Evolutionary conservation across 2,329 filamentous ascomycete genomes (phyloP).

Genomic region (Fusarium guadeloupense): DNA sequence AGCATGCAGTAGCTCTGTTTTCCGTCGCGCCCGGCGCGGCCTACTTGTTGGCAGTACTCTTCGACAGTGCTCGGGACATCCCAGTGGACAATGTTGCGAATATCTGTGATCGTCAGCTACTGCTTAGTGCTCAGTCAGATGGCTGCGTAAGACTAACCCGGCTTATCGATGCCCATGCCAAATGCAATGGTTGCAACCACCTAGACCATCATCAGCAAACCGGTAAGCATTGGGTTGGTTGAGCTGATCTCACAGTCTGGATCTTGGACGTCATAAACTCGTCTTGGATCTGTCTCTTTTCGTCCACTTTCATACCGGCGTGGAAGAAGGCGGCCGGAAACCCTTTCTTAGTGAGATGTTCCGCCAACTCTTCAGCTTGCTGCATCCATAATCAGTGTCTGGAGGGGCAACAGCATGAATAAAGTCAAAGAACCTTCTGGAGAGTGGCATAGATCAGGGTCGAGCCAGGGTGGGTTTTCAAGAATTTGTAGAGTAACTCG

Average conservation of each 20-base stretch:
- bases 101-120: conserved; percentile 48
- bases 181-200: conserved; percentile 65
- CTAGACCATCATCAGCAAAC: conserved; percentile 8
- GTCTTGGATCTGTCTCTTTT: conserved; percentile 60
- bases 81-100: conserved; percentile 64
- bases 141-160: conserved; percentile 25
- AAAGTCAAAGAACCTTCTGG: conserved; percentile 52
- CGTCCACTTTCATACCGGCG: conserved; percentile 57
- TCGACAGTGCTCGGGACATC: conserved; percentile 62
- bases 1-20: conserved; percentile 64
- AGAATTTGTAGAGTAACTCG: conserved; percentile 56
- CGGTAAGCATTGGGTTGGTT: accelerated
- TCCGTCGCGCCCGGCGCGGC: conserved; percentile 64
- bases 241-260: conserved; percentile 42
- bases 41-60: conserved; percentile 67
- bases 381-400: conserved; percentile 20
- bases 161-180: conserved; percentile 68
- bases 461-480: conserved; percentile 61
- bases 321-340: conserved; percentile 60
- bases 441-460: conserved; percentile 70
- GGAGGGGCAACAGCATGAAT: too few relatives aligned
- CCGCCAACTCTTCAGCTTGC: conserved; percentile 58
- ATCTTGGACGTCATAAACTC: conserved; percentile 59
- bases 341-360: conserved; percentile 47
- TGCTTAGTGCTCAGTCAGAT: accelerated